Percentiles rank a stretch among this genome's conserved stretches.
Evolutionary conservation across 2,329 filamentous ascomycete species (phyloP).

Genomic region (Lithohypha guttulata): DNA sequence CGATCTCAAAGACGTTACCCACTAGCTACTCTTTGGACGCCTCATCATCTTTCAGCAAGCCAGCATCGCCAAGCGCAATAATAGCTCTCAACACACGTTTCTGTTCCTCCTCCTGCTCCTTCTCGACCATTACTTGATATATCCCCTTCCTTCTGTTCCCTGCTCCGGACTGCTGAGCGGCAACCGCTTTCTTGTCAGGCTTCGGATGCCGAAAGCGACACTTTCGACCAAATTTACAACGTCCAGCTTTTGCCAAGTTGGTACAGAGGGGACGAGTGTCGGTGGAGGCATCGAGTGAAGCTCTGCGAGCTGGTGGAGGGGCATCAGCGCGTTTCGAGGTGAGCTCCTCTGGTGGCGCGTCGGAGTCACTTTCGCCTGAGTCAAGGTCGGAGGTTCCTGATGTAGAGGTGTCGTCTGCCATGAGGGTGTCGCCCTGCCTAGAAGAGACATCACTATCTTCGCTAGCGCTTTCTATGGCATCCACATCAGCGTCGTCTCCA

Average conservation of each 20-base stretch:
- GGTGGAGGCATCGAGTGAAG: neutral
- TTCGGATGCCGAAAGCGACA: slow-evolving; percentile 35
- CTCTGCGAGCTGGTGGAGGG: slow-evolving; percentile 27
- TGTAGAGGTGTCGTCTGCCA: slow-evolving; percentile 13
- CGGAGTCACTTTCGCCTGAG: slow-evolving; percentile 12
- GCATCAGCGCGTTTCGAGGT: slow-evolving; percentile 31
- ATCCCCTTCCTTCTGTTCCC: slow-evolving; percentile 29
- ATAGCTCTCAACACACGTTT: slow-evolving; percentile 34
- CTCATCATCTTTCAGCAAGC: slow-evolving; percentile 25
- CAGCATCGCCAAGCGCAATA: slow-evolving; percentile 32
- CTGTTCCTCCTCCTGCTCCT: slow-evolving; percentile 33
- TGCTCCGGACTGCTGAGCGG: slow-evolving; percentile 20
- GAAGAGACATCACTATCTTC: slow-evolving; percentile 7
- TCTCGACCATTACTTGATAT: slow-evolving; percentile 34
- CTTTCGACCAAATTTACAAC: slow-evolving; percentile 31
- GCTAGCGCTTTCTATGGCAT: slow-evolving; percentile 1
- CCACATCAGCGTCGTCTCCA: neutral
- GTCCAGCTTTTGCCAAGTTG: slow-evolving; percentile 32
- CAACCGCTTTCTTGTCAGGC: slow-evolving; percentile 23
- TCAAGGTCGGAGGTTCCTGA: slow-evolving; percentile 14
- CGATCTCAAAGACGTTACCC: neutral
- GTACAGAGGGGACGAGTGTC: slow-evolving; percentile 28
- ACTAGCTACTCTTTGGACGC: neutral
- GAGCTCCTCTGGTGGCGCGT: slow-evolving; percentile 30
- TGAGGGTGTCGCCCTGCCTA: slow-evolving; percentile 11